These are phyloP conservation scores for Funneliformis mosseae DNA, from an alignment of 192 early-diverging fungal species.

Conservation along the genomic window DNA sequence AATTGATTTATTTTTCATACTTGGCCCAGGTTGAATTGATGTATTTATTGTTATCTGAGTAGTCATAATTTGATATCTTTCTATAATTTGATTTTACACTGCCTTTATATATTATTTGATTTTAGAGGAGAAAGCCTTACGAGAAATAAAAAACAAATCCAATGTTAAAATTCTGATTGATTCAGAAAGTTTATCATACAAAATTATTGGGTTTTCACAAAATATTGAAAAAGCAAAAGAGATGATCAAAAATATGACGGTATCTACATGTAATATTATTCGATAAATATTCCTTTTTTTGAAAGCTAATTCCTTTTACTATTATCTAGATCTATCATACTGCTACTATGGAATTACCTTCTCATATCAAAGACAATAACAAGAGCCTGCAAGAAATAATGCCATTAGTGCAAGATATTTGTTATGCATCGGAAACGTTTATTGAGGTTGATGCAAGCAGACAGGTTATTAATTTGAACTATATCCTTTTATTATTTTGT, in stretches of 20 bases:
- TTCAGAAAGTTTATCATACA: slow-evolving; percentile 8
- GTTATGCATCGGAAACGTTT: background rate
- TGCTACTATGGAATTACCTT: background rate
- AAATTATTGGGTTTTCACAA: background rate
- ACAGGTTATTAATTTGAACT: background rate
- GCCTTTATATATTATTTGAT: background rate
- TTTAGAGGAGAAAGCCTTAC: slow-evolving; percentile 18
- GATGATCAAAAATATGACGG: slow-evolving; percentile 11
- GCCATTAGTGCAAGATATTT: slow-evolving; percentile 16
- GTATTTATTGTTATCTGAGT: background rate
- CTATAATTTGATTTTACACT: background rate
- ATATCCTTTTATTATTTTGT: background rate
- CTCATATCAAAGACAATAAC: slow-evolving; percentile 7
- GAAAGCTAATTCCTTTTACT: background rate
- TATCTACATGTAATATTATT: background rate
- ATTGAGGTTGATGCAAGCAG: slow-evolving; percentile 2
- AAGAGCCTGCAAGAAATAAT: slow-evolving; percentile 21
- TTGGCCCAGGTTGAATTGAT: background rate
- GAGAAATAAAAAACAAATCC: background rate
- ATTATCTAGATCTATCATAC: slow-evolving; percentile 5
- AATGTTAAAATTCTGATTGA: slow-evolving; percentile 20
- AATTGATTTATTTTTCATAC: slow-evolving; percentile 3
- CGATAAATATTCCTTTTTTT: background rate
- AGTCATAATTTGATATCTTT: background rate
- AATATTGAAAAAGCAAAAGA: slow-evolving; percentile 15